Evolutionary conservation across 768 basidiomycete genomes (phyloP).

Genomic region (Paxillus rubicundulus): DNA sequence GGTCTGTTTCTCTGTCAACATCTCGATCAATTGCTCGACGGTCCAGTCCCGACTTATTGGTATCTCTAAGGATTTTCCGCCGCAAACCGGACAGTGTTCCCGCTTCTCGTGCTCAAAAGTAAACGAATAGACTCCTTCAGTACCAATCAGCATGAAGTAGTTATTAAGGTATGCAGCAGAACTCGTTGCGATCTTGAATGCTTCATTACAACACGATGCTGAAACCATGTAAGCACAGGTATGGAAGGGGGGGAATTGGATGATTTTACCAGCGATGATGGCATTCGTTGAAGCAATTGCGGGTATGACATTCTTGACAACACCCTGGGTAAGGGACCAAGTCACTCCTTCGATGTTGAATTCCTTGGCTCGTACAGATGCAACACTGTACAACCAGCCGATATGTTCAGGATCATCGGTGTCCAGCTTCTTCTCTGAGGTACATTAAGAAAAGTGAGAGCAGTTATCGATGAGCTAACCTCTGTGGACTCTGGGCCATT

Average conservation of each 20-base stretch:
- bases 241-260: neutral
- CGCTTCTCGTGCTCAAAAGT: constrained; percentile 95
- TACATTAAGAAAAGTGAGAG: constrained; percentile 5
- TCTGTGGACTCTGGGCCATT: constrained; percentile 94
- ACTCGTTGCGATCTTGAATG: constrained; percentile 96
- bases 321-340: constrained; percentile 96
- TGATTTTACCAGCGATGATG: constrained; percentile 80
- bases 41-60: constrained; percentile 69
- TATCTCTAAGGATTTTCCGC: constrained; percentile 82
- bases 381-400: constrained; percentile 83
- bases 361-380: constrained; percentile 80
- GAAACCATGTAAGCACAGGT: constrained; percentile 5
- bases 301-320: constrained; percentile 99
- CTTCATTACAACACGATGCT: constrained; percentile 99
- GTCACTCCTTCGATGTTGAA: constrained; percentile 99
- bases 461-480: constrained; percentile 44
- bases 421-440: constrained; percentile 85
- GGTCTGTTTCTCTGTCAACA: constrained; percentile 82
- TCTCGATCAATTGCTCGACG: constrained; percentile 85
- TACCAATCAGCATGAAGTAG: constrained; percentile 98
- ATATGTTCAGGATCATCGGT: constrained; percentile 98
- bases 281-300: constrained; percentile 99
- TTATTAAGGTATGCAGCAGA: constrained; percentile 94
- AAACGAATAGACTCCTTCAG: constrained; percentile 93
- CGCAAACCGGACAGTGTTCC: constrained; percentile 94